A percentile compares a stretch with the other conserved stretches of the same genome.
Evolutionary conservation across 2,329 filamentous ascomycete genomes (phyloP).

Genomic region (Lecanicillium sp.): DNA sequence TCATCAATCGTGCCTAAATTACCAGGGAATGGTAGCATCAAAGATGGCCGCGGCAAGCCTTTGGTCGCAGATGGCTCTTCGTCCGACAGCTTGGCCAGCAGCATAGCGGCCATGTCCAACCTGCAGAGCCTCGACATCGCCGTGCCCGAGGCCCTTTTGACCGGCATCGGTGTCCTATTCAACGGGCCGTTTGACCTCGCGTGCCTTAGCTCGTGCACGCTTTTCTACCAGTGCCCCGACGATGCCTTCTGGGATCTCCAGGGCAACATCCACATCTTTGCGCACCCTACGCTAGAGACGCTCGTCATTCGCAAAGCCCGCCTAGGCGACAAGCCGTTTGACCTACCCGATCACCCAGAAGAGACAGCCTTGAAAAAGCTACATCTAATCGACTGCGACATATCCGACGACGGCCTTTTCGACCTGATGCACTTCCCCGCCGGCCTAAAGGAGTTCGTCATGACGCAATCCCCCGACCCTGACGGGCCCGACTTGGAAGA

Average conservation of each 20-base stretch:
- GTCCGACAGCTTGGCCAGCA: slow-evolving; percentile 39
- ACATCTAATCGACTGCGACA: slow-evolving; percentile 44
- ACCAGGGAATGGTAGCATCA: slow-evolving; percentile 25
- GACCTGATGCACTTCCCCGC: slow-evolving; percentile 37
- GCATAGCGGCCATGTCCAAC: slow-evolving; percentile 45
- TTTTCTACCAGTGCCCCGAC: slow-evolving; percentile 41
- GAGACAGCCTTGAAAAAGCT: slow-evolving; percentile 38
- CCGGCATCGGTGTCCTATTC: slow-evolving; percentile 43
- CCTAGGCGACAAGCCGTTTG: slow-evolving; percentile 42
- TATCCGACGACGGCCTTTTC: slow-evolving; percentile 37
- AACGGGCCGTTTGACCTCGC: slow-evolving; percentile 46
- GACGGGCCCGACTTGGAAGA: slow-evolving; percentile 39
- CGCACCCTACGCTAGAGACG: slow-evolving; percentile 42
- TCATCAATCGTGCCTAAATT: slow-evolving; percentile 35
- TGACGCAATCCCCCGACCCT: slow-evolving; percentile 37
- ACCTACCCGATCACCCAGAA: slow-evolving; percentile 41
- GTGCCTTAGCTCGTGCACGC: slow-evolving; percentile 39
- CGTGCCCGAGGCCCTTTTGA: slow-evolving; percentile 37
- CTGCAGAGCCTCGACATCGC: slow-evolving; percentile 40
- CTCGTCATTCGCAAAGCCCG: slow-evolving; percentile 39
- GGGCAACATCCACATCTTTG: slow-evolving; percentile 47
- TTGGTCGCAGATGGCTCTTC: slow-evolving; percentile 14
- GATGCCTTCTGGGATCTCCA: slow-evolving; percentile 44
- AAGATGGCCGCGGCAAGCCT: slow-evolving; percentile 15
- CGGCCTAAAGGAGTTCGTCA: slow-evolving; percentile 39